Conservation (phyloP, 148 eudicot genomes). For the Hydrangea macrophylla region DNA sequence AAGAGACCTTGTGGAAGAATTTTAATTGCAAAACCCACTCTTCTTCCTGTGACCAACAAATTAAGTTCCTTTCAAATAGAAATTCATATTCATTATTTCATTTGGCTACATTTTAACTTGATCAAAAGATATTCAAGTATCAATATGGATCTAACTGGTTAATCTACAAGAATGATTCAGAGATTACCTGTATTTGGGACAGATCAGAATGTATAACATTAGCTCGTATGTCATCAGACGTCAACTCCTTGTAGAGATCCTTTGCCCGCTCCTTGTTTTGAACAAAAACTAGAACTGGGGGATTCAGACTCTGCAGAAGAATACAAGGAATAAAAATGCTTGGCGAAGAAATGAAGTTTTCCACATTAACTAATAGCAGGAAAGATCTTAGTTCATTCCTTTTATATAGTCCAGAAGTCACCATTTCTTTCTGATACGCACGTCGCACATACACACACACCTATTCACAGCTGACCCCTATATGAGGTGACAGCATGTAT, state of each 20-base stretch:
- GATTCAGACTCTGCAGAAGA: conserved; percentile 92
- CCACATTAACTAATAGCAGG: neutral
- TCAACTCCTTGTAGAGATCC: conserved; percentile 73
- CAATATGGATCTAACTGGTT: neutral
- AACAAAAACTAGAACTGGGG: conserved; percentile 90
- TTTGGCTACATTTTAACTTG: neutral
- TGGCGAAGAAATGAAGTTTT: neutral
- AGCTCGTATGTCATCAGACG: conserved; percentile 62
- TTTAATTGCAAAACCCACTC: neutral
- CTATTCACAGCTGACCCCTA: too few relatives aligned
- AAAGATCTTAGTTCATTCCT: too few relatives aligned
- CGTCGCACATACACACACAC: too few relatives aligned
- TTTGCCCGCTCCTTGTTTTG: conserved; percentile 85
- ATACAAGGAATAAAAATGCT: too few relatives aligned
- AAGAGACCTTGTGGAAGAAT: too few relatives aligned
- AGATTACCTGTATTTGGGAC: conserved; percentile 59
- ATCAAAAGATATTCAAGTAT: neutral
- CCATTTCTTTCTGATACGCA: too few relatives aligned
- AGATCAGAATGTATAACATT: conserved; percentile 88
- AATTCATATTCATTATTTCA: too few relatives aligned
- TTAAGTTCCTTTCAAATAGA: neutral
- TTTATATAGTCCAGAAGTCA: too few relatives aligned
- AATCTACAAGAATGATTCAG: neutral
- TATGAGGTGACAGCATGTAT: too few relatives aligned
- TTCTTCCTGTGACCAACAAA: conserved; percentile 6